Evolutionary conservation across 768 basidiomycete genomes (phyloP), one percentile per base, ranked within the genome.

Genomic region (Filobasidium wieringae): DNA sequence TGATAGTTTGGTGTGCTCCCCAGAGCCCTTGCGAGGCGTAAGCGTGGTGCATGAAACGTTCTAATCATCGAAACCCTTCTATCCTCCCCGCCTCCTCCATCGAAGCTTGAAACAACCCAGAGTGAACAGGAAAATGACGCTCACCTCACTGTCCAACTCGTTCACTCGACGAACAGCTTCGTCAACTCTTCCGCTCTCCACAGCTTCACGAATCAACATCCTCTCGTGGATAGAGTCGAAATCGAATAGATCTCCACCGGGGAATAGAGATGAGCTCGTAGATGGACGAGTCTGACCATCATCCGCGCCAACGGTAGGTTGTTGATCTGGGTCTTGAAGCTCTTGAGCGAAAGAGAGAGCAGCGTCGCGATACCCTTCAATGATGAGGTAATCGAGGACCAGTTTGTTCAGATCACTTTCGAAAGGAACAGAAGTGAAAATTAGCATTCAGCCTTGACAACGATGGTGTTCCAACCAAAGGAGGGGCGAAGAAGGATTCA

Each of bases 11-110:
- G 79, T 79, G 80, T 75, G 81, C 78, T 92, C 91, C 84, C 87
- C 90, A 90, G 77, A 79, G 85, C 82, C 86, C 81, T 77, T 72
- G 61, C 53, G 27, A 56, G 73, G 69, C 68, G 76, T 95, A 79
- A 82, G 91, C 84, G 89, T 93, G 91, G 92, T 95, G 91, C 92
- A 95, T 95, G 88, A 86, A 85, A 81, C 73, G 68, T 66, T 88
- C 77, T 85, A 91, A 93, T 93, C 90, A 78, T 87, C 74, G 68
- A 68, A 73, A 50, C 31, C 3, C 37, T 40, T 40, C 37, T 15
- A 11, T 40, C 37, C 17, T 40, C 37, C 17, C 3, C 11, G 29
- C 7, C 22, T 22, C 29, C n/a, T 24, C 43, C 22, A 7, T 17
- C 5, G 57, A 24, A 49, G 33, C 24, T 17, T 27, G 43, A 22